Base-by-base conservation (phyloP, 2,329 filamentous ascomycete genomes). In the Ophiostoma populinum region DNA sequence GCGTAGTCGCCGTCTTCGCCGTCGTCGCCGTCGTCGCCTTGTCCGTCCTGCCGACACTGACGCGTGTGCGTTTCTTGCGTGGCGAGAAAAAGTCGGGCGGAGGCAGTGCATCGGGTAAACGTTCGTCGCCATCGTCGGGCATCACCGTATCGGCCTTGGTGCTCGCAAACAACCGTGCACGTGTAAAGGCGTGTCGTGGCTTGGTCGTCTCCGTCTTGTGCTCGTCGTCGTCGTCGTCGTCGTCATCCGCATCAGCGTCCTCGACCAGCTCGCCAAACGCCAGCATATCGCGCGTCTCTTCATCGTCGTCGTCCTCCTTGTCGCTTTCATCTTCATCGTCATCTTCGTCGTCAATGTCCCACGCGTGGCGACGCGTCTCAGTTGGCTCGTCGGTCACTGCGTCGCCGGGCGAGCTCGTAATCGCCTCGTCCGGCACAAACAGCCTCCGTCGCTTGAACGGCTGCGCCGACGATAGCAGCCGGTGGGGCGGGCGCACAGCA, bases 31-130 rank as follows among this genome's bases (percentile, higher is more conserved):
- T 12, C 4, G 15, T 12, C 9, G 10, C n/a, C n/a, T n/a, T n/a
- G n/a, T n/a, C n/a, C n/a, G n/a, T n/a, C n/a, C n/a, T n/a, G n/a
- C n/a, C n/a, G n/a, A n/a, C n/a, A n/a, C n/a, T n/a, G n/a, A n/a
- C n/a, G n/a, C n/a, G n/a, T n/a, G n/a, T n/a, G n/a, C n/a, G n/a
- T n/a, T 15, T 38, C 28, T 28, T 55, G 43, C 18, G 46, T 11
- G 33, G 50, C 13, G 43, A 44, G 29, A 44, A 44, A 8, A 44
- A 39, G 32, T 43, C 41, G 3, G 42, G 28, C 10, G 39, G 41
- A 2, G 36, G 40, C 19, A 27, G 36, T 7, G n/a, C 18, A 10
- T 32, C 21, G 30, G n/a, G n/a, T n/a, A n/a, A n/a, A 22, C 21
- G 11, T 22, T 11, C 21, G 11, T 22, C 7, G 21, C 21, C 16